A percentile compares a stretch with the other conserved stretches of the same genome.
These are phyloP conservation scores for Lasiodiplodia gonubiensis DNA, from an alignment of 2,329 filamentous ascomycete species.

Conservation along the genomic window DNA sequence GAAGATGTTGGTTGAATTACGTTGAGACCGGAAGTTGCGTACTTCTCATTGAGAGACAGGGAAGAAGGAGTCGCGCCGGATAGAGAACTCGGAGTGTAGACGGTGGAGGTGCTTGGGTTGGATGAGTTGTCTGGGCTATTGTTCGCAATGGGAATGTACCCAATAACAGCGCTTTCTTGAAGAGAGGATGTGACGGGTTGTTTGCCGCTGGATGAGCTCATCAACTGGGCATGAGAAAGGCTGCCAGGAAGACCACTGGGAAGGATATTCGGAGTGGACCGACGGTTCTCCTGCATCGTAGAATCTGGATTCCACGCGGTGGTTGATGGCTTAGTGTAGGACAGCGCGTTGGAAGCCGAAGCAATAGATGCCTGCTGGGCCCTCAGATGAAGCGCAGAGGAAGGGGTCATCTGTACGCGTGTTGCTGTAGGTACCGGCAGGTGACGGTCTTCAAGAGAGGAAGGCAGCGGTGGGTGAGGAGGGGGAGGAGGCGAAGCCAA, in stretches of 20 bases:
- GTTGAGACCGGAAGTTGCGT: neutral
- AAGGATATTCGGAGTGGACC: neutral
- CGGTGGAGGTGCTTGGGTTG: slow-evolving; percentile 16
- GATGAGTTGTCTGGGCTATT: slow-evolving; percentile 12
- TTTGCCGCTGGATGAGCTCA: neutral
- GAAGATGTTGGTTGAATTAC: neutral
- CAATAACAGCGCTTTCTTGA: neutral
- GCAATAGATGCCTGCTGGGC: slow-evolving; percentile 11
- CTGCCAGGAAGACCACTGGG: neutral
- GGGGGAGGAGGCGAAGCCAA: slow-evolving; percentile 9
- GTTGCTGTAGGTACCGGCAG: slow-evolving; percentile 26
- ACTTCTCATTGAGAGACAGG: slow-evolving; percentile 11
- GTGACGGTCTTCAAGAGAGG: slow-evolving; percentile 18
- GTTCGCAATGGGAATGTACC: slow-evolving; percentile 13
- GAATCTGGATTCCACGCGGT: slow-evolving; percentile 35
- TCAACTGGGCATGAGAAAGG: neutral
- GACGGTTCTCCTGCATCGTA: slow-evolving; percentile 3
- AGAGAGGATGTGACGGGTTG: neutral
- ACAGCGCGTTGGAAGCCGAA: neutral
- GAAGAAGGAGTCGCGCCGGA: slow-evolving; percentile 10
- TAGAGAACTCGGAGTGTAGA: slow-evolving; percentile 22
- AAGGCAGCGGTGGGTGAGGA: slow-evolving; percentile 6
- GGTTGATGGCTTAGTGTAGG: slow-evolving; percentile 34
- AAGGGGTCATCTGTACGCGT: slow-evolving; percentile 8
- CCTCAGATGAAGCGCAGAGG: slow-evolving; percentile 2